phyloP scores from a whole-genome alignment of 2,329 filamentous ascomycete genomes.

The Talaromyces sp. region DNA sequence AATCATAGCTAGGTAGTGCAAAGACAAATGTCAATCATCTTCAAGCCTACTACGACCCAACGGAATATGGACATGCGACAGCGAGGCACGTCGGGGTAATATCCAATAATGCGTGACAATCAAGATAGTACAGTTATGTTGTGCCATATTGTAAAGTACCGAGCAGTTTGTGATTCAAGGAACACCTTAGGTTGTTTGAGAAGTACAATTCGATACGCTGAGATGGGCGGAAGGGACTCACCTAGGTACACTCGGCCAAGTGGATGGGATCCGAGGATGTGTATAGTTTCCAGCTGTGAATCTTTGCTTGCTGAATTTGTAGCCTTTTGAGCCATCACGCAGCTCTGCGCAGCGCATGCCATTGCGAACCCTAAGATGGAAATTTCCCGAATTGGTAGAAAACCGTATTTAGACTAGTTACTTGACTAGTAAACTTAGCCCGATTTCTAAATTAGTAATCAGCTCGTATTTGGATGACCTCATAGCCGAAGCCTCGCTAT shows the following conservation, averaged over 20 bases:
- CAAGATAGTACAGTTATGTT: neutral
- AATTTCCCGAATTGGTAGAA: neutral
- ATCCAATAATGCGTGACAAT: neutral
- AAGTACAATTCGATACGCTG: neutral
- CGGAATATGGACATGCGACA: neutral
- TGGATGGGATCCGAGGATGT: too few species aligned
- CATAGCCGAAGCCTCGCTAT: neutral
- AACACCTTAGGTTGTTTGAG: neutral
- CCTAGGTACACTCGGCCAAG: too few species aligned
- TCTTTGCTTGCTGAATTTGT: neutral
- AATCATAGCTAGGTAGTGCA: neutral
- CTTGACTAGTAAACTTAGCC: too few species aligned
- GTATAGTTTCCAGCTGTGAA: too few species aligned
- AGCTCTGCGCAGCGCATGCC: neutral
- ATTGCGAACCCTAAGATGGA: neutral
- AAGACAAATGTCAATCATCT: neutral
- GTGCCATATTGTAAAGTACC: neutral
- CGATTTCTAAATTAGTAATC: neutral
- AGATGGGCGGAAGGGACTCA: neutral
- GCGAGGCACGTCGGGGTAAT: neutral
- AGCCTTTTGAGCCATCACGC: neutral
- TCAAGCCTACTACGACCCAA: neutral
- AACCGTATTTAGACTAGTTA: neutral
- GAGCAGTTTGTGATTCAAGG: neutral
- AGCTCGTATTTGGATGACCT: neutral